phyloP scores from a whole-genome alignment of 352 stramenopile species.

The Globisporangium takayamanum region DNA sequence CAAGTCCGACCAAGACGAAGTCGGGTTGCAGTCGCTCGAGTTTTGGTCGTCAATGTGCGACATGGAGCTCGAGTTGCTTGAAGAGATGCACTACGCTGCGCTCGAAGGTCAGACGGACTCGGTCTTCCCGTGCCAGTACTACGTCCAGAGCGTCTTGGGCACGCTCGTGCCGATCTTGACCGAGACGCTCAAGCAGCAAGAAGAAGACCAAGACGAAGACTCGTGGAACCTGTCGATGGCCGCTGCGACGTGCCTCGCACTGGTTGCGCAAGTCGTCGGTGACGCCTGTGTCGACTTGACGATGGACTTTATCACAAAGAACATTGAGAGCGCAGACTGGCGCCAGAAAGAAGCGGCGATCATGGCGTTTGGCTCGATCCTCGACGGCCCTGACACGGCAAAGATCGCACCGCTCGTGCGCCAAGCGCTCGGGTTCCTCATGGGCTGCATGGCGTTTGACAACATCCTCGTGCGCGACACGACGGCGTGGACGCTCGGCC shows the following conservation, averaged over 20 bases:
- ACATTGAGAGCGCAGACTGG: conserved; percentile 95
- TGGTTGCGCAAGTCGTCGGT: conserved; percentile 91
- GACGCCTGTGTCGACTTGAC: conserved; percentile 89
- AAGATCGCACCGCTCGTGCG: conserved; percentile 90
- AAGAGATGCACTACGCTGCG: conserved; percentile 87
- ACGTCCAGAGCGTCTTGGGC: conserved; percentile 82
- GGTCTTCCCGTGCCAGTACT: conserved; percentile 76
- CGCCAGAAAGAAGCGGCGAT: conserved; percentile 93
- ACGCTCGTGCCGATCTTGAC: conserved; percentile 91
- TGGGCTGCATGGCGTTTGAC: conserved; percentile 89
- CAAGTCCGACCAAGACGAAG: conserved; percentile 86
- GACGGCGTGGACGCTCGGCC: conserved; percentile 93
- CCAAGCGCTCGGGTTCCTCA: conserved; percentile 90
- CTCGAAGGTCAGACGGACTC: conserved; percentile 39
- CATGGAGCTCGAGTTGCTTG: conserved; percentile 92
- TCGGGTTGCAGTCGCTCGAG: conserved; percentile 94
- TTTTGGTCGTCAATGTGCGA: conserved; percentile 98
- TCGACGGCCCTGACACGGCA: conserved; percentile 89
- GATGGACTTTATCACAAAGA: conserved; percentile 92
- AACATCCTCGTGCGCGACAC: conserved; percentile 94
- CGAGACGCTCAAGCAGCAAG: conserved; percentile 93
- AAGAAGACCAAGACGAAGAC: conserved; percentile 93
- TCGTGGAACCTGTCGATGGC: conserved; percentile 94
- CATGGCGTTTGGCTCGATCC: conserved; percentile 95
- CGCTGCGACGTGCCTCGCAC: conserved; percentile 88